Evolutionary conservation across 2,329 filamentous ascomycete genomes (phyloP).

Genomic region (Alternaria arborescens): DNA sequence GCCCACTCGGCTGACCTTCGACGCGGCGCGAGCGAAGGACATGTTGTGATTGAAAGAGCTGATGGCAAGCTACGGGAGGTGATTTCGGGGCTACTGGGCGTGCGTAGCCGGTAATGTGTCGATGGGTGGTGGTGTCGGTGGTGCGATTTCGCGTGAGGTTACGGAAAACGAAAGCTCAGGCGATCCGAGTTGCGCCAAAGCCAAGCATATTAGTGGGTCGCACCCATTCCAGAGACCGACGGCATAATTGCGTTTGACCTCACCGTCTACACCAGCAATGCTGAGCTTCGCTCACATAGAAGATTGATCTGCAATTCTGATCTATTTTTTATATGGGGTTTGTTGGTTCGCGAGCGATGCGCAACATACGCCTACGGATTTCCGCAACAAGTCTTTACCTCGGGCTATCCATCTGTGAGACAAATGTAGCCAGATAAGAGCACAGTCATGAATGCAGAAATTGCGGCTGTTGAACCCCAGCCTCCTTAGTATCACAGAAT

Average conservation of each 20-base stretch:
- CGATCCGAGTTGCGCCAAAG: slow-evolving; percentile 32
- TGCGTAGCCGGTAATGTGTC: slow-evolving; percentile 32
- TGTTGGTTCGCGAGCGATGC: not conserved
- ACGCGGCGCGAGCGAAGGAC: slow-evolving; percentile 51
- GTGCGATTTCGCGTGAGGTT: slow-evolving; percentile 34
- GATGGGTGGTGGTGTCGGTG: slow-evolving; percentile 38
- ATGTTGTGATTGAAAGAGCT: slow-evolving; percentile 45
- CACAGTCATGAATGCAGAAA: not conserved
- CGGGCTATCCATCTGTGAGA: not conserved
- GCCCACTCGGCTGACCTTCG: slow-evolving; percentile 46
- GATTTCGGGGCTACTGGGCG: slow-evolving; percentile 28
- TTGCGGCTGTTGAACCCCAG: no score
- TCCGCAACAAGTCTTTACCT: not conserved
- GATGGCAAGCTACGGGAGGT: slow-evolving; percentile 29
- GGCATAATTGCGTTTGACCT: slow-evolving; percentile 8
- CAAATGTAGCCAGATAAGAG: not conserved
- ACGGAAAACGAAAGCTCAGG: slow-evolving; percentile 34
- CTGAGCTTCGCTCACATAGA: not conserved
- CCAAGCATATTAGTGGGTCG: slow-evolving; percentile 34
- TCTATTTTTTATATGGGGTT: no score
- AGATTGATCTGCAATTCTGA: not conserved
- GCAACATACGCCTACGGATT: not conserved
- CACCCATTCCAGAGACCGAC: slow-evolving; percentile 19
- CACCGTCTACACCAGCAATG: not conserved
- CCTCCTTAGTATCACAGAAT: no score